Evolutionary conservation across 2,329 filamentous ascomycete species (phyloP), one percentile per base, ranked within the genome.

Genomic region (Pseudogymnoascus sp.): DNA sequence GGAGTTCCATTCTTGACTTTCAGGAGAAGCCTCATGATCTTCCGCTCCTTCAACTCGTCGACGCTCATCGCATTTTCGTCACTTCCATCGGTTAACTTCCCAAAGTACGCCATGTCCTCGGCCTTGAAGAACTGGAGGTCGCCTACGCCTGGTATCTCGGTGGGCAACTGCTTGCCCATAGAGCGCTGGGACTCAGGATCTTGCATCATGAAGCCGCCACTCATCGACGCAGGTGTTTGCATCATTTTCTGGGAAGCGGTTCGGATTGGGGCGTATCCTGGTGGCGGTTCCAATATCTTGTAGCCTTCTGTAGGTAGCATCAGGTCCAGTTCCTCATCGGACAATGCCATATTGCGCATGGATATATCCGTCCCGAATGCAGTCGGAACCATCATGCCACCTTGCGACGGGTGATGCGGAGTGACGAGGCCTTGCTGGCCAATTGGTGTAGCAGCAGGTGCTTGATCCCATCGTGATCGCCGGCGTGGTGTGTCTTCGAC

Each of bases 1-100:
- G 95, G 95, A 41, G 95, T 98, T 72, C 95, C 95, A 74, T 99
- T 99, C 84, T 99, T 99, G 81, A 99, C 93, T 78, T 99, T 99
- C 63, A 99, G 83, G 53, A 99, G 81, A 62, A 99, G 79, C 68
- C 95, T 84, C 95, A 99, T 98, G 73, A 99, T 99, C 78, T 99
- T 99, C 66, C 95, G 85, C 77, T 99, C 93, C 77, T 99, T 98
- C 61, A 99, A 79, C 72, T 99, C 93, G 59, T 99, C 95, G 8
- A 99, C 92, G 19, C 88, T 93, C 77, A 99, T 85, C 22, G 87
- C 83, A 70, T 93, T 96, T 77, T 99, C 95, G 70, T 98, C 92
- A 26, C 89, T 89, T 38, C 91, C 92, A 73, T 99, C 95, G 22
- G 96, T 93, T 41, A 99, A 84, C 79, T 99, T 98, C 64, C 93